These are phyloP conservation scores for Vitis amurensis DNA, from an alignment of 164 flowering plant species.

Conservation along the genomic window DNA sequence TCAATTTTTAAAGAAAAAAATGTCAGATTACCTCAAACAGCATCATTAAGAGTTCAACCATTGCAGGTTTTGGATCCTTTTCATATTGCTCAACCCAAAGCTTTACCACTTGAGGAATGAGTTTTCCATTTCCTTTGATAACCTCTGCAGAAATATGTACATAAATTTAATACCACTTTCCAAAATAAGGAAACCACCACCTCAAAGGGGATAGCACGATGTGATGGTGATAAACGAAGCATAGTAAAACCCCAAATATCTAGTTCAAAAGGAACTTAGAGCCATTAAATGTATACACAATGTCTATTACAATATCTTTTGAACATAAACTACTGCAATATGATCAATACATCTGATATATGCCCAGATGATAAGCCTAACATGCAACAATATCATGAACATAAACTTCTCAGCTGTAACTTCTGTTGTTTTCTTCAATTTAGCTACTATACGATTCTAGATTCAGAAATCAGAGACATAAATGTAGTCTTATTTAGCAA, in stretches of 20 bases:
- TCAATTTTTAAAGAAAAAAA: not conserved
- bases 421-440: too few species aligned
- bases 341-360: too few species aligned
- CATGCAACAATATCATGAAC: too few species aligned
- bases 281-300: too few species aligned
- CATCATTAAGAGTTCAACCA: constrained; percentile 75
- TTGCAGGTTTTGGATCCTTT: constrained; percentile 68
- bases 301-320: too few species aligned
- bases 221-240: not conserved
- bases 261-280: too few species aligned
- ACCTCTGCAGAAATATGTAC: constrained; percentile 52
- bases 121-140: constrained; percentile 71
- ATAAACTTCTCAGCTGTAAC: too few species aligned
- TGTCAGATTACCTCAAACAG: constrained; percentile 75
- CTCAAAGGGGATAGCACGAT: not conserved
- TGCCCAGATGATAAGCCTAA: too few species aligned
- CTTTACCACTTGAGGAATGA: constrained; percentile 69
- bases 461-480: too few species aligned
- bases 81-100: constrained; percentile 87
- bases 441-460: too few species aligned
- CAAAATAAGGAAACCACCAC: not conserved
- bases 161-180: not conserved
- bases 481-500: not conserved
- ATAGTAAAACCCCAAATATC: too few species aligned
- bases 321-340: too few species aligned